Evolutionary conservation across 345 rosid genomes (phyloP).

Genomic region (Eucalyptus regnans): DNA sequence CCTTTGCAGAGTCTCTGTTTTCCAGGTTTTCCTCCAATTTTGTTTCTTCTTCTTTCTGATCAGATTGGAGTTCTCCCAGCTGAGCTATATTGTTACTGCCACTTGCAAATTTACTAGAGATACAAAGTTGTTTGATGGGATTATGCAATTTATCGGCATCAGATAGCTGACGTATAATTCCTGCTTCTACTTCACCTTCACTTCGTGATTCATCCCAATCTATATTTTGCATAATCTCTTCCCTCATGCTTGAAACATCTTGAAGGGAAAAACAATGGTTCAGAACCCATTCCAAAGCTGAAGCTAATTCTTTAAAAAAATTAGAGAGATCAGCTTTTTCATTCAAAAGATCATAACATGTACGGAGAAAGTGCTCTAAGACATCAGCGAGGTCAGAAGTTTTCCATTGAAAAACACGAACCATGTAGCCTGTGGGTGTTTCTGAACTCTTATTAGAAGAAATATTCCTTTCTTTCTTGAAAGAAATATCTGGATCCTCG

Average conservation of each 20-base stretch:
- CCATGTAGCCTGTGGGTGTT: slow-evolving; percentile 49
- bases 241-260: slow-evolving; percentile 89
- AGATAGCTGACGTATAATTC: slow-evolving; percentile 13
- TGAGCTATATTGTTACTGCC: not conserved
- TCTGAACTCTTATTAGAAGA: slow-evolving; percentile 25
- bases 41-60: slow-evolving; percentile 18
- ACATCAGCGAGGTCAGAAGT: slow-evolving; percentile 46
- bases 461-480: slow-evolving; percentile 26
- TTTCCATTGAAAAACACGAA: slow-evolving; percentile 90
- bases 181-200: slow-evolving; percentile 56
- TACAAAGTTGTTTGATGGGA: not conserved
- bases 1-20: slow-evolving; percentile 10
- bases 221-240: slow-evolving; percentile 48
- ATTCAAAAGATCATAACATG: slow-evolving; percentile 53
- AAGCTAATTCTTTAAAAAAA: slow-evolving; percentile 48
- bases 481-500: slow-evolving; percentile 3
- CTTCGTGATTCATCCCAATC: slow-evolving; percentile 61
- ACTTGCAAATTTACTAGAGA: not conserved
- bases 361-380: slow-evolving; percentile 46
- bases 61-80: slow-evolving; percentile 5
- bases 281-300: slow-evolving; percentile 70
- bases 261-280: slow-evolving; percentile 88
- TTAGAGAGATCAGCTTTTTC: slow-evolving; percentile 44
- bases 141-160: slow-evolving; percentile 19
- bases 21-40: slow-evolving; percentile 7